Evolutionary conservation across 768 basidiomycete species (phyloP), one percentile per base, ranked within the genome.

Genomic region (Lactarius hengduanensis): DNA sequence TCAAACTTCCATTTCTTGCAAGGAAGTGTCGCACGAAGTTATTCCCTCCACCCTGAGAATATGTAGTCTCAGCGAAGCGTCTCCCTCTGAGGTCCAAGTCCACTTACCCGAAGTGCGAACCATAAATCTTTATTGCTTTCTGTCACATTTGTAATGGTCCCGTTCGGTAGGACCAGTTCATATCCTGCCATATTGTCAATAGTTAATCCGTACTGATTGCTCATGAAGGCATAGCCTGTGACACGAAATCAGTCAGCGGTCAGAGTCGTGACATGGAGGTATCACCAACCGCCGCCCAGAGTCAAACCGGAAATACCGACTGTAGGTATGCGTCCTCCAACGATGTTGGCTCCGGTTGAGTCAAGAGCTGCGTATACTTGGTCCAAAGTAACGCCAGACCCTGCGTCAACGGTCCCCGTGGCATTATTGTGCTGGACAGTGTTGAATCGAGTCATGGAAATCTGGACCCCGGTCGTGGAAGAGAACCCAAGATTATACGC

Each of bases 131-230:
- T 15, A 20, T 22, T 20, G 47, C n/a, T n/a, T n/a, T 1, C 15
- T 43, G 38, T 10, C 58, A 22, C 26, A 60, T 43, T 20, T 43
- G 43, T 64, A 20, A 65, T 65, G 45, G 65, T 68, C 30, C 78
- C 78, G 55, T 71, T 70, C 8, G 77, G 76, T 3, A 74, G 61
- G 16, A 77, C 75, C 10, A 78, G 63, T 57, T 75, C 59, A 15
- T 68, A 72, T 32, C 61, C 71, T 18, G 59, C 64, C 32, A 80
- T 57, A 60, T 77, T 78, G 68, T 80, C 78, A 20, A 43, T 20
- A 1, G 18, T 20, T 4, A 43, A 43, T 43, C 43, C 43, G 43
- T 43, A 43, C 20, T 43, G 43, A 8, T 20, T 43, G 20, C 43
- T 43, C 43, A 3, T 43, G 18, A 20, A 20, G 18, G 43, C 18